Evolutionary conservation across 768 basidiomycete species (phyloP).

Genomic region (Stropharia rugosoannulata): DNA sequence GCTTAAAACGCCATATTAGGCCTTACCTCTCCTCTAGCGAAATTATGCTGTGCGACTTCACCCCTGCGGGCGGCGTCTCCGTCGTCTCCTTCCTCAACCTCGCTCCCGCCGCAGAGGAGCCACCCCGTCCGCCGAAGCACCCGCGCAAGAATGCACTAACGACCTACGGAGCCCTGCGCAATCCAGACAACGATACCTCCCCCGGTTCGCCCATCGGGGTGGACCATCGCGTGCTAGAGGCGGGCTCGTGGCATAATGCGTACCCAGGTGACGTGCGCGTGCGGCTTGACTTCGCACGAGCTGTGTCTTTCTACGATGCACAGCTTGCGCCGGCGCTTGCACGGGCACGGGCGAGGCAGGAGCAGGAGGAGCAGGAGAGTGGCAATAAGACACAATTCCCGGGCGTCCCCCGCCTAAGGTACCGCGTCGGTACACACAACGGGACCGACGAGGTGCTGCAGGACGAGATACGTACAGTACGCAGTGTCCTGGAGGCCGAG

Average conservation of each 20-base stretch:
- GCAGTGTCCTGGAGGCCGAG: constrained; percentile 23
- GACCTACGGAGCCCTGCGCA: too few relatives aligned
- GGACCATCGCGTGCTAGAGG: constrained; percentile 23
- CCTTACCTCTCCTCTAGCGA: constrained; percentile 29
- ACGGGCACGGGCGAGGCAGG: constrained; percentile 13
- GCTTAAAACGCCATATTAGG: not conserved
- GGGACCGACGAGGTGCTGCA: constrained; percentile 21
- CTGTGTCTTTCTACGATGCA: constrained; percentile 45
- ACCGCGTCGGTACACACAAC: constrained; percentile 32
- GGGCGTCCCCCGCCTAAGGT: constrained; percentile 30
- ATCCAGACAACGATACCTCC: too few relatives aligned
- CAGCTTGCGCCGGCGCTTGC: constrained; percentile 35
- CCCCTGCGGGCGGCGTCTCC: constrained; percentile 28
- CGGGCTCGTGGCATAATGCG: constrained; percentile 40
- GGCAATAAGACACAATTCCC: not conserved
- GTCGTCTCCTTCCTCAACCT: constrained; percentile 40
- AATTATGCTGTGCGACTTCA: constrained; percentile 48
- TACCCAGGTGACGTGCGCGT: constrained; percentile 45
- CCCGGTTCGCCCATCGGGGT: not conserved
- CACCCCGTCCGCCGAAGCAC: not conserved
- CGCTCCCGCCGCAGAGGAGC: not conserved
- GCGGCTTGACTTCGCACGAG: constrained; percentile 37
- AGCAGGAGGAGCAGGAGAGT: too few relatives aligned
- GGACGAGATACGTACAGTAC: constrained; percentile 20
- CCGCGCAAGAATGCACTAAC: not conserved